Evolutionary conservation across 2,329 filamentous ascomycete species (phyloP), one percentile per base, ranked within the genome.

Genomic region (Phyllosticta capitalensis): DNA sequence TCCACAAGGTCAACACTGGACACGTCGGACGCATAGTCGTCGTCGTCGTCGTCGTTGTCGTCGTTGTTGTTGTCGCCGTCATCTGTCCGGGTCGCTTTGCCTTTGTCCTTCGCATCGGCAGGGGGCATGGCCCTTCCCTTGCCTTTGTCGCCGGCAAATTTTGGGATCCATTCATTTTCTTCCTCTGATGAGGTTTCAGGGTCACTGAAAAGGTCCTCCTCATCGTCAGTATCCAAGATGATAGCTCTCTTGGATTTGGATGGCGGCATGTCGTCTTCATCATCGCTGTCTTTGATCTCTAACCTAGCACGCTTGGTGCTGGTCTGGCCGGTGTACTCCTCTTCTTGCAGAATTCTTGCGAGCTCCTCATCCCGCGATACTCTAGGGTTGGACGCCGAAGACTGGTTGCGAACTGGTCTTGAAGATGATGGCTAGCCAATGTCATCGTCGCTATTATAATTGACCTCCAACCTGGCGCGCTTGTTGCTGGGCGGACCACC

Each of bases 281-380:
- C 58, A 2, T 56, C 50, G 19, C 50, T 60, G 14, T 56, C 54
- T 28, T 28, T 49, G 21, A 56, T 20, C 30, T 60, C 61, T 26
- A 64, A 58, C 64, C 72, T 74, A 49, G 63, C 70, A 62, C 74
- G 74, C 65, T 77, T 76, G 5, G 61, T 62, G 10, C 62, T 67
- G 9, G 67, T 64, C 21, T 68, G 64, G 10, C 71, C 69, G 7
- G 38, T 45, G 58, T 81, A 81, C 63, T 82, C 79, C 64, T 83
- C 76, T 28, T 80, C 74, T 65, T 87, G 84, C 56, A 88, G 72
- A 50, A 73, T 73, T 52, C 77, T 72, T 33, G 85, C 85, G 48
- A 88, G 69, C 52, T 79, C 75, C 12, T 78, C 81, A 68, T 82
- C 80, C 2, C 68, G 64, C 5, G 69, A 69, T 21, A 73, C 69